Conservation (phyloP, 495 filamentous ascomycete genomes). For the Aspergillus hancockii region DNA sequence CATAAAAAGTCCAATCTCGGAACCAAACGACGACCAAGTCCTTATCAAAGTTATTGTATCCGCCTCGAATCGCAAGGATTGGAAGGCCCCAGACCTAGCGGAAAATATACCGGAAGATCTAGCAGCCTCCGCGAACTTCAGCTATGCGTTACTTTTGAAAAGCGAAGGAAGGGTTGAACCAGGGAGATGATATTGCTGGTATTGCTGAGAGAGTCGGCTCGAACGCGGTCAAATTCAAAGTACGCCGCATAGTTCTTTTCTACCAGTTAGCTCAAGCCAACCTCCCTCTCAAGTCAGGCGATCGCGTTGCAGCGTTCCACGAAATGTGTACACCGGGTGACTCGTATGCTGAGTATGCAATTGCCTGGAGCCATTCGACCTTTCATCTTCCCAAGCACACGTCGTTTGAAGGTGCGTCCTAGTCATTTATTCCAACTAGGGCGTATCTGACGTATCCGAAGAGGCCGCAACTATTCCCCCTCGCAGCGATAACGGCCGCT, state of each 20-base stretch:
- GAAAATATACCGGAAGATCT: too few relatives aligned
- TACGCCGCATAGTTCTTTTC: background rate
- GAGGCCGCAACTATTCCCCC: slow-evolving; percentile 68
- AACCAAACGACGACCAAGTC: slow-evolving; percentile 60
- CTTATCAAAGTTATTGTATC: slow-evolving; percentile 70
- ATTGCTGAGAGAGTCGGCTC: slow-evolving; percentile 60
- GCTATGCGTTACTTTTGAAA: slow-evolving; percentile 4
- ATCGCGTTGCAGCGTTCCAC: slow-evolving; percentile 74
- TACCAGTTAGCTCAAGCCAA: too few relatives aligned
- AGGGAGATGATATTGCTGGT: slow-evolving; percentile 74
- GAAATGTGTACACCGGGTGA: slow-evolving; percentile 56
- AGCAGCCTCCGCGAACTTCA: slow-evolving; percentile 11
- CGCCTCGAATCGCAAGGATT: slow-evolving; percentile 79
- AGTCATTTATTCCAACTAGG: too few relatives aligned
- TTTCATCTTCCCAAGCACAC: slow-evolving; percentile 66
- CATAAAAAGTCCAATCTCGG: slow-evolving; percentile 47
- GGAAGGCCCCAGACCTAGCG: slow-evolving; percentile 53
- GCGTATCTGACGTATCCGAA: too few relatives aligned
- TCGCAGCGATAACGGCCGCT: slow-evolving; percentile 71
- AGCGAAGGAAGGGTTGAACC: slow-evolving; percentile 40
- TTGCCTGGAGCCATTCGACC: slow-evolving; percentile 64
- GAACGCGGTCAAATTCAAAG: slow-evolving; percentile 61
- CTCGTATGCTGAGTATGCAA: slow-evolving; percentile 69
- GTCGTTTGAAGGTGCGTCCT: slow-evolving; percentile 56
- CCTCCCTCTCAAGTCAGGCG: slow-evolving; percentile 51